Percentiles rank a stretch among this genome's conserved stretches.
These are phyloP conservation scores for Casuarina glauca DNA, from an alignment of 306 rosid genomes.

Conservation along the genomic window DNA sequence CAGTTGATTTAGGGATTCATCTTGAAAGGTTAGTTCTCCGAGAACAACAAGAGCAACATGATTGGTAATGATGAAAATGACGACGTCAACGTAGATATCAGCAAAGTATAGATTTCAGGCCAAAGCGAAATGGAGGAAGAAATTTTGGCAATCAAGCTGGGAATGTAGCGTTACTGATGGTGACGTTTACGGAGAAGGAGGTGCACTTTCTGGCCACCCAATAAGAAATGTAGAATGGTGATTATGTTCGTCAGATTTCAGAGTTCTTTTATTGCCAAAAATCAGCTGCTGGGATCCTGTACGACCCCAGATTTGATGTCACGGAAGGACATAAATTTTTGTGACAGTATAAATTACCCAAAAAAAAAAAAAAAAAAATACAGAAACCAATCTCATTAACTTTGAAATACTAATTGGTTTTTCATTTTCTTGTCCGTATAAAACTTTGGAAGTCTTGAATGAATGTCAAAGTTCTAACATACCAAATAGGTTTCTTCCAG, in stretches of 20 bases:
- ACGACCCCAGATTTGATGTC: constrained; percentile 27
- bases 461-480: not conserved
- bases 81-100: constrained; percentile 33
- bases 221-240: constrained; percentile 9
- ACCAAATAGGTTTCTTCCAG: not conserved
- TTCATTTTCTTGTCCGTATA: not conserved
- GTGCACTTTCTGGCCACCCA: constrained; percentile 27
- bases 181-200: constrained; percentile 29
- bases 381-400: constrained; percentile 19
- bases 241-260: constrained; percentile 11
- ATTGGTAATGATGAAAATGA: constrained; percentile 20
- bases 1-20: constrained; percentile 15
- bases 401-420: constrained; percentile 3
- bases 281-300: constrained; percentile 29
- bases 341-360: not conserved
- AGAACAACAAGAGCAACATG: constrained; percentile 38
- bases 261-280: constrained; percentile 8
- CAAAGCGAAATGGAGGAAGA: constrained; percentile 33
- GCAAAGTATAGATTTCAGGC: constrained; percentile 20
- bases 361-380: constrained; percentile 9
- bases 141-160: constrained; percentile 28
- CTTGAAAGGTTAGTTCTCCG: constrained; percentile 21
- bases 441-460: constrained; percentile 3
- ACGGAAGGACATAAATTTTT: constrained; percentile 6
- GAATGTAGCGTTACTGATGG: constrained; percentile 30